A percentile compares a stretch with the other conserved stretches of the same genome.
Evolutionary conservation across 2,329 filamentous ascomycete genomes (phyloP).

Genomic region (Penicillium digitatum): DNA sequence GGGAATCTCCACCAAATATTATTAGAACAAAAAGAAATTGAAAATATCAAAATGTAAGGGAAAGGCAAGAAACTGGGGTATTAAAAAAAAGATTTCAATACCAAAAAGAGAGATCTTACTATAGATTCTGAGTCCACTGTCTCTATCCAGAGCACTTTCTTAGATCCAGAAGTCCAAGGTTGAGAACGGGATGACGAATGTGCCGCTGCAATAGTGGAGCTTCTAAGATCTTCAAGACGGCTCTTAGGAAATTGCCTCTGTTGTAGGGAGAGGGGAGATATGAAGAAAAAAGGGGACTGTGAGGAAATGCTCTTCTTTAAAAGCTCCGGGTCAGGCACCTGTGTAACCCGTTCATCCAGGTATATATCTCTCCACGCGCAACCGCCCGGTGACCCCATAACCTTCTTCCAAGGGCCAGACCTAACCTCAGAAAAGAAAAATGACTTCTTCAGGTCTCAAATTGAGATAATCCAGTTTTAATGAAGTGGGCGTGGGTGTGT

Average conservation of each 20-base stretch:
- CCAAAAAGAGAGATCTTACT: not conserved
- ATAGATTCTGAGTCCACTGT: not conserved
- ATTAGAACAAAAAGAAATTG: not conserved
- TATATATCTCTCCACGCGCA: slow-evolving; percentile 19
- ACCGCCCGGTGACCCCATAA: slow-evolving; percentile 20
- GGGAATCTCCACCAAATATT: not conserved
- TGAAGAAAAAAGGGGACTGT: not conserved
- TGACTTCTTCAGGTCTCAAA: slow-evolving; percentile 1
- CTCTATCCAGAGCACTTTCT: not conserved
- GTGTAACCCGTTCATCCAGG: slow-evolving; percentile 14
- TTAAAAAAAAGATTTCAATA: too few relatives aligned
- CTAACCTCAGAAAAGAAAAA: not conserved
- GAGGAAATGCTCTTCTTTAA: not conserved
- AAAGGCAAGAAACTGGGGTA: not conserved
- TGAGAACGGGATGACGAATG: slow-evolving; percentile 6
- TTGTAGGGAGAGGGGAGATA: too few relatives aligned
- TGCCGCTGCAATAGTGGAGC: slow-evolving; percentile 6
- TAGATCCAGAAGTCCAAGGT: not conserved
- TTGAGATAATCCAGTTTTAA: slow-evolving; percentile 2
- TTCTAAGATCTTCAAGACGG: not conserved
- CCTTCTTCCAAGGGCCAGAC: slow-evolving; percentile 15
- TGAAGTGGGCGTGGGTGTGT: not conserved
- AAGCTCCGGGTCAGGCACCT: slow-evolving; percentile 16
- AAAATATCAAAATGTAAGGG: not conserved
- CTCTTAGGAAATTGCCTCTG: not conserved